Conservation (phyloP, 2,329 filamentous ascomycete species). For the Sclerotinia glacialis region DNA sequence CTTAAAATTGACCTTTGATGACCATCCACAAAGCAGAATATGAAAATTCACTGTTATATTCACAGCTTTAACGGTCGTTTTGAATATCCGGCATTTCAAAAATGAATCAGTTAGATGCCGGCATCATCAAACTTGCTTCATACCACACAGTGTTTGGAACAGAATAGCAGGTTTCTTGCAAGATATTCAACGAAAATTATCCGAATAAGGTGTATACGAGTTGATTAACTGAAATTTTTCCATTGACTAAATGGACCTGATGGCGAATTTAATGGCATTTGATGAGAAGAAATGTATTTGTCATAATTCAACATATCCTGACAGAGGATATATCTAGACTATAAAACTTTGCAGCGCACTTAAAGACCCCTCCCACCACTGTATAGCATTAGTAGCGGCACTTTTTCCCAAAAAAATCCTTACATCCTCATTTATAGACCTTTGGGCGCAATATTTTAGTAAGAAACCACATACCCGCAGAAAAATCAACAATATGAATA, state of each 20-base stretch:
- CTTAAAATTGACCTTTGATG: too few relatives aligned
- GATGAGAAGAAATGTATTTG: neutral
- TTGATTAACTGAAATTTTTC: neutral
- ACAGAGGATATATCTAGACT: fast-evolving
- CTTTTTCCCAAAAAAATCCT: too few relatives aligned
- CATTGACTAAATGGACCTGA: neutral
- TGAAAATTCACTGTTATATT: neutral
- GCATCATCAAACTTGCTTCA: neutral
- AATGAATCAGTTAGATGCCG: fast-evolving
- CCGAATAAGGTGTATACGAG: too few relatives aligned
- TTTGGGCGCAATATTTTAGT: too few relatives aligned
- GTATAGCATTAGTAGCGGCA: neutral
- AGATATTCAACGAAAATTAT: neutral
- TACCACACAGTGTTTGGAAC: neutral
- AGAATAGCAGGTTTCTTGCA: neutral
- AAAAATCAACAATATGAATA: too few relatives aligned
- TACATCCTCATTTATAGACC: neutral
- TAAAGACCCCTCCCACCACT: fast-evolving
- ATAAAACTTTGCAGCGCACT: neutral
- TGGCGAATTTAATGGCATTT: too few relatives aligned
- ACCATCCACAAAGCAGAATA: neutral
- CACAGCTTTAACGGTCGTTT: too few relatives aligned
- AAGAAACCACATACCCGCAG: too few relatives aligned
- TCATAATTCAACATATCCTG: fast-evolving
- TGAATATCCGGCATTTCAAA: neutral